phyloP scores from a whole-genome alignment of 1,284 basidiomycete genomes.

The Moesziomyces aphidis region DNA sequence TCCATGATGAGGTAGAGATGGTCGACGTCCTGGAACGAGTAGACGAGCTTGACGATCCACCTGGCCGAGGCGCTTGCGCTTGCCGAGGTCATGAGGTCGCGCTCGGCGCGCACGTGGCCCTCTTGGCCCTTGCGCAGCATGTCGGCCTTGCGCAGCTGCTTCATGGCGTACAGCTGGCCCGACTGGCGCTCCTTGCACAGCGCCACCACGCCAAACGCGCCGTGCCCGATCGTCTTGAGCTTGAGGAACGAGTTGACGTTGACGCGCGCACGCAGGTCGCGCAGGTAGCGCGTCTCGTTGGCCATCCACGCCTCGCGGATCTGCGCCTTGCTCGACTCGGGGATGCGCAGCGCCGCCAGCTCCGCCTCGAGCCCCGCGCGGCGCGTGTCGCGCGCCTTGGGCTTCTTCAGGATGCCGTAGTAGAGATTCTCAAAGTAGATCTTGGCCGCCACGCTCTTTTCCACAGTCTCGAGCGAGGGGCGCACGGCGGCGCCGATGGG shows the following conservation, averaged over 20 bases:
- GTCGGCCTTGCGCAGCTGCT: constrained; percentile 93
- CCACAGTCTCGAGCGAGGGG: constrained; percentile 83
- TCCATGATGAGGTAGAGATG: constrained; percentile 87
- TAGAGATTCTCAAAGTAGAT: constrained; percentile 98
- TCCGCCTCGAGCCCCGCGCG: constrained; percentile 86
- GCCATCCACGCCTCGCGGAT: constrained; percentile 81
- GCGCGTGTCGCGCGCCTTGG: constrained; percentile 85
- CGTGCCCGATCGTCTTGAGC: constrained; percentile 95
- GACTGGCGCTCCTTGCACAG: constrained; percentile 85
- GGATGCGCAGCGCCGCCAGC: constrained; percentile 79
- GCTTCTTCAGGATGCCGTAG: constrained; percentile 74
- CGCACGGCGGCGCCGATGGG: constrained; percentile 43
- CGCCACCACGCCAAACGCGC: constrained; percentile 96
- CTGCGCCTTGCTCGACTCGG: constrained; percentile 77
- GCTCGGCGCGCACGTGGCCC: constrained; percentile 90
- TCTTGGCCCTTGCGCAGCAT: constrained; percentile 99
- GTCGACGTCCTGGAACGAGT: constrained; percentile 77
- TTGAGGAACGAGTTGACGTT: constrained; percentile 86
- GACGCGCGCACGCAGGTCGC: constrained; percentile 83
- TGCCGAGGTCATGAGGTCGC: constrained; percentile 84
- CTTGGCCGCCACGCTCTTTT: constrained; percentile 89
- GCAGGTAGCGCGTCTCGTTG: constrained; percentile 89
- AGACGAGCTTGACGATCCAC: constrained; percentile 93
- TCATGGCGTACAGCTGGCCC: constrained; percentile 92
- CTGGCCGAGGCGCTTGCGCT: constrained; percentile 55